Evolutionary conservation across 2,329 filamentous ascomycete genomes (phyloP).

Genomic region (Botrytis aclada): DNA sequence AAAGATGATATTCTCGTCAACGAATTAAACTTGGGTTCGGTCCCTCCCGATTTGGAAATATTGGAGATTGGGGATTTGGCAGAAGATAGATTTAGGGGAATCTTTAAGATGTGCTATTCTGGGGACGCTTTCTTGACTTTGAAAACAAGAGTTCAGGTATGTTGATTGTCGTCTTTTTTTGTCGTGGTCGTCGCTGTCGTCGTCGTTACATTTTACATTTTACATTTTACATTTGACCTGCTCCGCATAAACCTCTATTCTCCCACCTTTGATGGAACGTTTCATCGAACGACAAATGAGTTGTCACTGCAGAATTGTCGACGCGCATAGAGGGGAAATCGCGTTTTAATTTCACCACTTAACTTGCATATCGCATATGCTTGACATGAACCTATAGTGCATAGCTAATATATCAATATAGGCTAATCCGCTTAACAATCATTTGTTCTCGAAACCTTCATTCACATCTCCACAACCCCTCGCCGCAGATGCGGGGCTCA

Average conservation of each 20-base stretch:
- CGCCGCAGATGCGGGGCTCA: conserved; percentile 85
- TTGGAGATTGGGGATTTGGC: conserved; percentile 96
- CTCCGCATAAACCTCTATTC: background rate
- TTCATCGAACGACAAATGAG: background rate
- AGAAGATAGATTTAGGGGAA: conserved; percentile 93
- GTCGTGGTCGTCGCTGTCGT: background rate
- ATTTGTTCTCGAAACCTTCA: conserved; percentile 82
- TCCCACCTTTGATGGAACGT: conserved; percentile 10
- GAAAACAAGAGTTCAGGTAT: conserved; percentile 88
- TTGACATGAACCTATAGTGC: conserved; percentile 35
- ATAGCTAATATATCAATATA: conserved; percentile 52
- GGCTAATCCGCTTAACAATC: conserved; percentile 96
- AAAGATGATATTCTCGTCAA: conserved; percentile 99
- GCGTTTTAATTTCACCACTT: background rate
- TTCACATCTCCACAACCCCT: conserved; percentile 93
- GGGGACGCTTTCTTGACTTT: conserved; percentile 94
- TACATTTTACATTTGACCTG: conserved; percentile 6
- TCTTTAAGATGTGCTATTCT: conserved; percentile 98
- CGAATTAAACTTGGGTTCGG: conserved; percentile 92
- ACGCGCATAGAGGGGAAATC: conserved; percentile 1
- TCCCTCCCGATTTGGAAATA: conserved; percentile 93
- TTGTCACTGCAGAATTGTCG: conserved; percentile 11
- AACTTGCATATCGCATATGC: conserved; percentile 15
- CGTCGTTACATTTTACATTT: no score
- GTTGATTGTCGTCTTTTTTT: conserved; percentile 36